Conservation (phyloP, 1,284 basidiomycete genomes). For the Marasmius sp. region DNA sequence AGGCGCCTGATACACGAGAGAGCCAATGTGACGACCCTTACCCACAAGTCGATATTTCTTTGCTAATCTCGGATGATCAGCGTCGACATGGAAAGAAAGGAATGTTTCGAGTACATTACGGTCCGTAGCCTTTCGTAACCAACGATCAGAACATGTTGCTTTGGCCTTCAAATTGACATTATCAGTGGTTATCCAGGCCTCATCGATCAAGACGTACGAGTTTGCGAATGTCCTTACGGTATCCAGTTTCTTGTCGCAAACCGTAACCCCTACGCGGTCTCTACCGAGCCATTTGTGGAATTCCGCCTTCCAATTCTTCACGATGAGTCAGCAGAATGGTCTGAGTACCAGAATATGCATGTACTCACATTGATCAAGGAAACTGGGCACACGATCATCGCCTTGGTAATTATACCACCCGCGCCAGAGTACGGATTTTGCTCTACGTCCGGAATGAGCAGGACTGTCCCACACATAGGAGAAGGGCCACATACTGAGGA, state of each 20-base stretch:
- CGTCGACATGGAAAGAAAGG: not conserved
- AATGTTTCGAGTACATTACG: slow-evolving; percentile 63
- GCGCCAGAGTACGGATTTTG: slow-evolving; percentile 80
- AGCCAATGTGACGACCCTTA: slow-evolving; percentile 28
- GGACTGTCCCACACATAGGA: not conserved
- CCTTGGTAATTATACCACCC: slow-evolving; percentile 69
- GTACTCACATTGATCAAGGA: slow-evolving; percentile 76
- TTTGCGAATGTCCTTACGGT: slow-evolving; percentile 76
- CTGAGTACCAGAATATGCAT: not conserved
- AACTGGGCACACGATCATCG: slow-evolving; percentile 92
- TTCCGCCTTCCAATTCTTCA: slow-evolving; percentile 93
- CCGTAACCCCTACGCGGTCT: slow-evolving; percentile 78
- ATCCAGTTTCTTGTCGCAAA: slow-evolving; percentile 78
- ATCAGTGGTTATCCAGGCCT: slow-evolving; percentile 3
- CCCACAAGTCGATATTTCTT: slow-evolving; percentile 65
- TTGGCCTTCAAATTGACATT: slow-evolving; percentile 44
- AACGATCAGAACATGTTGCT: slow-evolving; percentile 88
- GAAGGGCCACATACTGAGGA: slow-evolving; percentile 63
- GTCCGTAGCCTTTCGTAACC: slow-evolving; percentile 92
- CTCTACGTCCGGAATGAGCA: slow-evolving; percentile 40
- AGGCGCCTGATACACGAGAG: slow-evolving; percentile 32
- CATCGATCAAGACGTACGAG: slow-evolving; percentile 44
- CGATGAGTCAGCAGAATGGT: not conserved
- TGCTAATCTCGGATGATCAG: slow-evolving; percentile 33
- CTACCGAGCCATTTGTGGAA: slow-evolving; percentile 94